phyloP scores from a whole-genome alignment of 108 stramenopile species.

The Phaeodactylum tricornutum region DNA sequence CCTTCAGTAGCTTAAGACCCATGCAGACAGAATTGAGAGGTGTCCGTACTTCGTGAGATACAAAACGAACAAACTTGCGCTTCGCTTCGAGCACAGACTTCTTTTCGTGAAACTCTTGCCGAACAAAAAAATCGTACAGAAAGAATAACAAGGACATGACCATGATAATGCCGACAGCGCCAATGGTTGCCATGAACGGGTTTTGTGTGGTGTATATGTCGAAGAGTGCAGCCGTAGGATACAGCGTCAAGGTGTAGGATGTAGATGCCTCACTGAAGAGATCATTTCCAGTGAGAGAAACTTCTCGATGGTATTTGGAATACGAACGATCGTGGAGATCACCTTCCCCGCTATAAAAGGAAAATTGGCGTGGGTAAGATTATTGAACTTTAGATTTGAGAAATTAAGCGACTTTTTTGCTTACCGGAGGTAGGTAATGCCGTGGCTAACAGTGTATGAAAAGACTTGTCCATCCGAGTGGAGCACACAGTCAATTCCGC shows the following conservation, averaged over 20 bases:
- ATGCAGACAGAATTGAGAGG: conserved; percentile 42
- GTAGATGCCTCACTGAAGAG: background rate
- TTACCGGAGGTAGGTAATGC: conserved; percentile 1
- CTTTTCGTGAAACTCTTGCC: conserved; percentile 26
- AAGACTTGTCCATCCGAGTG: conserved; percentile 1
- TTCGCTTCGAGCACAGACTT: conserved; percentile 29
- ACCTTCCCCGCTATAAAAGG: conserved; percentile 8
- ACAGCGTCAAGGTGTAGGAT: background rate
- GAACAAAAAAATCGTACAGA: conserved; percentile 40
- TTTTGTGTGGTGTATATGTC: conserved; percentile 15
- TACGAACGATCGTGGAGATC: conserved; percentile 18
- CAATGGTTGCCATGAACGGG: conserved; percentile 19
- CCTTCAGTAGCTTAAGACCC: conserved; percentile 27
- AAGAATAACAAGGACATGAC: conserved; percentile 31
- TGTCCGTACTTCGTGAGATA: conserved; percentile 43
- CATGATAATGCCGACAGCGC: conserved; percentile 21
- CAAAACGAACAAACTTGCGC: conserved; percentile 34
- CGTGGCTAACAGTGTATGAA: conserved; percentile 14
- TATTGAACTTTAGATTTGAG: too few relatives aligned
- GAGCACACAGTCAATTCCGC: conserved; percentile 3
- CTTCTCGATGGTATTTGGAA: background rate
- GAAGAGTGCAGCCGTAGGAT: conserved; percentile 22
- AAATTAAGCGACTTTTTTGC: too few relatives aligned
- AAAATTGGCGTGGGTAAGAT: too few relatives aligned
- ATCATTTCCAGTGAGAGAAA: background rate